Conservation (phyloP, 495 filamentous ascomycete species). For the Talaromyces trachyspermus region DNA sequence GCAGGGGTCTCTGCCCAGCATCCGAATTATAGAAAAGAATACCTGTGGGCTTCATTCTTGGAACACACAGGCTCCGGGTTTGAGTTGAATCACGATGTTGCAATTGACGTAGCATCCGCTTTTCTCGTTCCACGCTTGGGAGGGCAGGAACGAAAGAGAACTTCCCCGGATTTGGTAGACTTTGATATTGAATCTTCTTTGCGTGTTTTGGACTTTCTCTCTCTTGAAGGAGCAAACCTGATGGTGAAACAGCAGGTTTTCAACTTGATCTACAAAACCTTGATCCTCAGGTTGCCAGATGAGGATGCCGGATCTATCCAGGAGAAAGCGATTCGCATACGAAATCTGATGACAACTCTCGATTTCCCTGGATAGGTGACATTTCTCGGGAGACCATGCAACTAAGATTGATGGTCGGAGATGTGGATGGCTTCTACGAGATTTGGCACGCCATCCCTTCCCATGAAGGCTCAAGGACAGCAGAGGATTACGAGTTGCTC, state of each 20-base stretch:
- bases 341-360: neutral
- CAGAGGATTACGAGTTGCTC: slow-evolving; percentile 48
- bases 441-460: slow-evolving; percentile 51
- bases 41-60: slow-evolving; percentile 22
- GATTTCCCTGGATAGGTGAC: neutral
- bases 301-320: neutral
- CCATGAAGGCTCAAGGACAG: slow-evolving; percentile 40
- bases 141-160: slow-evolving; percentile 1
- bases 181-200: slow-evolving; percentile 32
- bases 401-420: slow-evolving; percentile 11
- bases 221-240: slow-evolving; percentile 35
- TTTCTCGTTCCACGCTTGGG: slow-evolving; percentile 24
- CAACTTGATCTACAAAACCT: slow-evolving; percentile 31
- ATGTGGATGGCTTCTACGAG: slow-evolving; percentile 55
- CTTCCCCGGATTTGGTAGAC: slow-evolving; percentile 14
- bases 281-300: slow-evolving; percentile 1
- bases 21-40: slow-evolving; percentile 27
- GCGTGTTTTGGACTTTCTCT: slow-evolving; percentile 39
- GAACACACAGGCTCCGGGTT: slow-evolving; percentile 25
- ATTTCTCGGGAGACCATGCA: slow-evolving; percentile 12
- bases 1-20: slow-evolving; percentile 18
- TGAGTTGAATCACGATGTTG: slow-evolving; percentile 27
- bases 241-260: slow-evolving; percentile 31
- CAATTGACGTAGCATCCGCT: slow-evolving; percentile 26
- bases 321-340: slow-evolving; percentile 1